Conservation (phyloP, 192 early-diverging fungal species). For the Borealophlyctis nickersoniae region DNA sequence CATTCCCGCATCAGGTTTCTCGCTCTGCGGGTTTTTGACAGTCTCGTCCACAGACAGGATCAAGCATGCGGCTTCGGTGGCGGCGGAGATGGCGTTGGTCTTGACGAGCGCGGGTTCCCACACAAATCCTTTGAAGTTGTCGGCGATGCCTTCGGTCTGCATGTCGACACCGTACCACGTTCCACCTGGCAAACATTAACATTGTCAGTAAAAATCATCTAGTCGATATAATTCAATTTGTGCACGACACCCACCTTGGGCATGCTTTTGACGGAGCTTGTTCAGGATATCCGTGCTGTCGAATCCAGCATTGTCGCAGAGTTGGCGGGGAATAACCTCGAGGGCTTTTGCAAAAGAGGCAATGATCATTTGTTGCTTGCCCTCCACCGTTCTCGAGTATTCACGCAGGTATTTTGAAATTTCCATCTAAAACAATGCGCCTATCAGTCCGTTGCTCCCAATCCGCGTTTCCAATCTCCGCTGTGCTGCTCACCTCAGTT, state of each 20-base stretch:
- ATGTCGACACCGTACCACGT: conserved; percentile 95
- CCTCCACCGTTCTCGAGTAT: conserved; percentile 88
- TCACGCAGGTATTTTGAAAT: conserved; percentile 91
- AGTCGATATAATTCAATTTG: too few species aligned
- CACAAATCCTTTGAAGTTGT: conserved; percentile 90
- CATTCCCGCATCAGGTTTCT: conserved; percentile 58
- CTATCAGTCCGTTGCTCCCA: neutral
- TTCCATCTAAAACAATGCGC: conserved; percentile 71
- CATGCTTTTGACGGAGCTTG: conserved; percentile 92
- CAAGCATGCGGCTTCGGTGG: conserved; percentile 93
- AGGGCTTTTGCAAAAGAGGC: conserved; percentile 91
- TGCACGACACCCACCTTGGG: conserved; percentile 53
- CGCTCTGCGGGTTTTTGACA: conserved; percentile 83
- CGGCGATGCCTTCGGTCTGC: conserved; percentile 76
- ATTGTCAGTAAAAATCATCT: too few species aligned
- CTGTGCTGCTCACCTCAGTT: conserved; percentile 58
- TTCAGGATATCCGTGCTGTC: conserved; percentile 98
- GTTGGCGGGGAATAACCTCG: conserved; percentile 96
- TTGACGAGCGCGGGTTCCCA: conserved; percentile 99
- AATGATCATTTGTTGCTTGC: conserved; percentile 98
- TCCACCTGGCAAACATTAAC: conserved; percentile 47
- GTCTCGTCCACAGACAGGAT: conserved; percentile 97
- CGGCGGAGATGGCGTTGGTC: conserved; percentile 90
- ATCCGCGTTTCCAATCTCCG: neutral
- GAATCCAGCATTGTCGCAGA: conserved; percentile 98